Conservation (phyloP, 2,329 filamentous ascomycete species). For the Verticillium longisporum region DNA sequence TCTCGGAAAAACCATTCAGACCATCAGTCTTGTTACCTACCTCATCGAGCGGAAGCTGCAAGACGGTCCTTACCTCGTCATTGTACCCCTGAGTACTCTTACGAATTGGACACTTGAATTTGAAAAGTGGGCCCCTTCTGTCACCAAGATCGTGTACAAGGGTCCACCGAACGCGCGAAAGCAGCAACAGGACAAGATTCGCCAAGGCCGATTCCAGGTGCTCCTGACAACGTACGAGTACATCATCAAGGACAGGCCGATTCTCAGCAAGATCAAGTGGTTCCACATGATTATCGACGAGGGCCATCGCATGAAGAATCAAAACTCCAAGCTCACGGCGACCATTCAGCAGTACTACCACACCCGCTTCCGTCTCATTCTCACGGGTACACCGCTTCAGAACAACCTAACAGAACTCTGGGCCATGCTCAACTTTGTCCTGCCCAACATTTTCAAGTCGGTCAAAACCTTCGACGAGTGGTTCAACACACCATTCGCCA, state of each 20-base stretch:
- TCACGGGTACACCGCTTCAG: conserved; percentile 94
- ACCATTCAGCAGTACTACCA: conserved; percentile 94
- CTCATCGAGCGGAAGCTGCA: conserved; percentile 95
- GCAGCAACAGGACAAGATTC: conserved; percentile 86
- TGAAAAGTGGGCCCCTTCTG: conserved; percentile 93
- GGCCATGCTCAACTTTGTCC: conserved; percentile 96
- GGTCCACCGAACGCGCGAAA: conserved; percentile 85
- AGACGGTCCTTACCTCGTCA: conserved; percentile 87
- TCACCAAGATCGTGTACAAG: conserved; percentile 90
- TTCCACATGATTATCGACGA: conserved; percentile 99
- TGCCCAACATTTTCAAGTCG: conserved; percentile 98
- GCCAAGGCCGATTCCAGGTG: conserved; percentile 92
- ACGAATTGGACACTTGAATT: conserved; percentile 99
- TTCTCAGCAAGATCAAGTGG: conserved; percentile 98
- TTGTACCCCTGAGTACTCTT: conserved; percentile 91
- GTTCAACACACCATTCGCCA: conserved; percentile 99
- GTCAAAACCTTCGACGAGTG: conserved; percentile 98
- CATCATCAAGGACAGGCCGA: conserved; percentile 95
- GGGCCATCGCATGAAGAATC: conserved; percentile 99
- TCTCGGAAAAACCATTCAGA: conserved; percentile 98
- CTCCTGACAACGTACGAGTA: conserved; percentile 97
- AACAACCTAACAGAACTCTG: conserved; percentile 96
- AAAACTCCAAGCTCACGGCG: conserved; percentile 88
- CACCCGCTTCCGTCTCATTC: conserved; percentile 90
- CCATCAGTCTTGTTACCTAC: conserved; percentile 94